Base-by-base conservation (phyloP, 768 basidiomycete species). In the Lactifluus rugatus region DNA sequence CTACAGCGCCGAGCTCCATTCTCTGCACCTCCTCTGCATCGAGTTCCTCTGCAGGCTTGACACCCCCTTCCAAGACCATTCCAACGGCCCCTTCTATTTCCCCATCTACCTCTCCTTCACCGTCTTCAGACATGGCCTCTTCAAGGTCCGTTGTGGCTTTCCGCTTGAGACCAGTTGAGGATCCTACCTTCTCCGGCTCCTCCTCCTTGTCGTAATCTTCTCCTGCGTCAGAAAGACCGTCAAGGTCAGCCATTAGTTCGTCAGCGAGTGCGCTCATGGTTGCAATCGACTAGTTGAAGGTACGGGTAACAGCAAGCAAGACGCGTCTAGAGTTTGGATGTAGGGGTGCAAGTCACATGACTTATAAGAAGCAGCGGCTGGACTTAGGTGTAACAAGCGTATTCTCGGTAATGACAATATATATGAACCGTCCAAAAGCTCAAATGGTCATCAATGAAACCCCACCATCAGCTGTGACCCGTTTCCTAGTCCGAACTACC, bases 1-100 rank as follows among this genome's bases (percentile, higher is more conserved):
- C 87, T 51, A 98, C 80, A 26, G 71, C 76, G 11, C 83, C 83
- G 36, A 99, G 74, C 66, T 98, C 92, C 92, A 97, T 97, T 66
- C 84, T 82, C 67, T 93, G 87, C 31, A 98, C 96, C 58, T 94
- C 92, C 64, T 95, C 94, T 28, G 77, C 84, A 69, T 97, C 93
- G 45, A 98, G 76, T 73, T 99, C 94, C 39, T 97, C 93, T n/a
- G 94, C 92, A 14, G 95, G 95, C 64, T 81, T 83, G 13, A 94
- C 76, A 10, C 95, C 95, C 0, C 93, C 94, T 54, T 89, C 89
- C 0, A 89, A 76, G 5, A 91, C 84, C 14, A 94, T 76, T 5
- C 77, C 78, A 0, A 78, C 78, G 6, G 78, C 70, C 5, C 62
- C 71, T 36, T 70, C 69, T 48, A 70, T 73, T 49, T 75, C 70